Percentiles rank a stretch among this genome's conserved stretches.
These are phyloP conservation scores for Cardamine resedifolia DNA, from an alignment of 345 rosid species.

Conservation along the genomic window DNA sequence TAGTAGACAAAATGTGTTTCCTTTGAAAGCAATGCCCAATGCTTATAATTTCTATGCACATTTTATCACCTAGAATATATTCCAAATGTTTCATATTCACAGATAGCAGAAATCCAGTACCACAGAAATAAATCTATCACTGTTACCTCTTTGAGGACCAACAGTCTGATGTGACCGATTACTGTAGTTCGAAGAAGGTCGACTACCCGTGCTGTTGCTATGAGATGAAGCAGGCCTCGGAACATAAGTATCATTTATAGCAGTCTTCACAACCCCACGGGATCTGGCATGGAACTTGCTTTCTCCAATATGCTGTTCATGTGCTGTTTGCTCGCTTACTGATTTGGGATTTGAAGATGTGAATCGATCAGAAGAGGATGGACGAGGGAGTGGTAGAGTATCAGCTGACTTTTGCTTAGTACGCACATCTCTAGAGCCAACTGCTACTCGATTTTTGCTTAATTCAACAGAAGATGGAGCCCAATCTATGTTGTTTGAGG, in stretches of 20 bases:
- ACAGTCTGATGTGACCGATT: slow-evolving; percentile 60
- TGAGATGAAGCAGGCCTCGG: slow-evolving; percentile 52
- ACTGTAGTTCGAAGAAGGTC: slow-evolving; percentile 77
- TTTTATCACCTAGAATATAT: background rate
- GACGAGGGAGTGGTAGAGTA: slow-evolving; percentile 41
- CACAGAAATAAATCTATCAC: background rate
- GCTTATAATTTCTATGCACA: slow-evolving; percentile 1
- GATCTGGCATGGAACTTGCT: slow-evolving; percentile 50
- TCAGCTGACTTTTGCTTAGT: slow-evolving; percentile 44
- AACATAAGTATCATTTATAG: slow-evolving; percentile 50
- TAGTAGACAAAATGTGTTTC: background rate
- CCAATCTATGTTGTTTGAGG: slow-evolving; percentile 38
- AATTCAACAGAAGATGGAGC: slow-evolving; percentile 40
- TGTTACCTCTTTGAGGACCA: slow-evolving; percentile 69
- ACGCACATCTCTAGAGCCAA: slow-evolving; percentile 44
- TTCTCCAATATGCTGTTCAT: slow-evolving; percentile 51
- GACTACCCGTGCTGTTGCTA: slow-evolving; percentile 59
- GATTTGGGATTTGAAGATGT: slow-evolving; percentile 64
- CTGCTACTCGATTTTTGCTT: slow-evolving; percentile 43
- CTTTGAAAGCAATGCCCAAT: background rate
- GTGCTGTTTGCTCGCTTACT: slow-evolving; percentile 46
- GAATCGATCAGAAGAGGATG: slow-evolving; percentile 59
- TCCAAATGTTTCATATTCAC: background rate
- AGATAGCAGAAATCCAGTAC: background rate
- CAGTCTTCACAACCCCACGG: slow-evolving; percentile 57